Evolutionary conservation across 148 eudicot genomes (phyloP), one percentile per base, ranked within the genome.

Genomic region (Pharnaceum exiguum): DNA sequence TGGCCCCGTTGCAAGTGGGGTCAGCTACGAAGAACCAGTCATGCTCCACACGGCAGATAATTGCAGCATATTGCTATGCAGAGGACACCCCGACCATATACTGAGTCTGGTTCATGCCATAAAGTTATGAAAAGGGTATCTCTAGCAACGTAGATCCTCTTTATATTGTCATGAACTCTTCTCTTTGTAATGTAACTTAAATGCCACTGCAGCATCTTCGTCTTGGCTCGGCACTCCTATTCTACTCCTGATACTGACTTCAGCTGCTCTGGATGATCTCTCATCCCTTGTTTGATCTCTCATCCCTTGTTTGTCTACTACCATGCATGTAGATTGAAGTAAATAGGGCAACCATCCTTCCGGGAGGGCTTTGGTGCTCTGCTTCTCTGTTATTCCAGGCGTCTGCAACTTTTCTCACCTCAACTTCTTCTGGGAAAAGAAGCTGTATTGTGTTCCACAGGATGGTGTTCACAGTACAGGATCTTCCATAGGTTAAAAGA

Each of bases 391-490:
- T 54, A 23, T 66, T 77, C 38, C 35, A 27, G 10, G 68, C 63
- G 28, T 51, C 76, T 4, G 84, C 65, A 48, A 66, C 80, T 57
- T 78, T 85, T 56, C 89, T 86, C 42, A 83, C 79, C 67, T 94
- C 86, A 3, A 94, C 80, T 72, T 94, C 99, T 56, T 68, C 64
- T 16, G 99, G 99, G 70, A 94, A 94, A 65, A 94, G 77, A 43
- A 94, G 89, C 43, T 89, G 99, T 51, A 89, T 82, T 3, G 99
- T 94, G 72, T 94, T 94, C 99, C 99, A 94, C n/a, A 94, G 91
- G 51, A 89, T 96, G 5, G 96, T 94, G 75, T 94, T 94, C 51
- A 94, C 79, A 4, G 91, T 94, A 80, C 88, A 94, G 50, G 90
- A 86, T 75, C 90, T 86, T 42, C 91, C 89, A 52, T 83, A 88